Conservation (phyloP, 768 basidiomycete genomes). For the Mycena sanguinolenta region DNA sequence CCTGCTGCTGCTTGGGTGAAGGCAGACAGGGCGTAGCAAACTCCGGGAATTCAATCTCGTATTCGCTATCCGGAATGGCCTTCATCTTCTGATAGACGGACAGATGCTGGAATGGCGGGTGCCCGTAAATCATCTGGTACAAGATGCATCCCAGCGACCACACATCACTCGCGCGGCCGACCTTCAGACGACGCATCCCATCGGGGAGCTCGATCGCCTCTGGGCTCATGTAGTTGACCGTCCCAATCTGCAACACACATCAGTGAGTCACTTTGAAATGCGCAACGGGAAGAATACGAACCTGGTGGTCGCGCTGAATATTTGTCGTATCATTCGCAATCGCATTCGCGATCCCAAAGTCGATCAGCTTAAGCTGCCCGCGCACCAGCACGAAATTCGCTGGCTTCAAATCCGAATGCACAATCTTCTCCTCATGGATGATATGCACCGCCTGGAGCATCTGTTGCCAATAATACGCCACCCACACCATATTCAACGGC, state of each 20-base stretch:
- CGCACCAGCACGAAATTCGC: constrained; percentile 98
- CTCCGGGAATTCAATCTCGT: constrained; percentile 88
- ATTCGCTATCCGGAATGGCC: constrained; percentile 85
- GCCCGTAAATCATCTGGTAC: constrained; percentile 98
- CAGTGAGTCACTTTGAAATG: constrained; percentile 6
- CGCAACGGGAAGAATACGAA: constrained; percentile 44
- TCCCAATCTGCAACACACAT: constrained; percentile 77
- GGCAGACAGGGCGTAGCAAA: constrained; percentile 69
- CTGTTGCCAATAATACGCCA: constrained; percentile 98
- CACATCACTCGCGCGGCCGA: constrained; percentile 95
- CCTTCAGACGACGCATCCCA: constrained; percentile 90
- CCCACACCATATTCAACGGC: constrained; percentile 91
- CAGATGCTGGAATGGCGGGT: constrained; percentile 91
- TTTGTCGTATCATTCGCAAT: constrained; percentile 99
- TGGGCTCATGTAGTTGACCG: constrained; percentile 99
- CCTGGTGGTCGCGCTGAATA: constrained; percentile 96
- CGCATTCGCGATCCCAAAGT: constrained; percentile 99
- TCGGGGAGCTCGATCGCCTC: constrained; percentile 94
- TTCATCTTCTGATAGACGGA: constrained; percentile 92
- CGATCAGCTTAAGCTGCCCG: constrained; percentile 96
- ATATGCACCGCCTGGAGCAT: constrained; percentile 99
- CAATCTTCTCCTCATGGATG: constrained; percentile 98
- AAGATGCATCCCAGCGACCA: constrained; percentile 99
- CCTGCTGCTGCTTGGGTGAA: constrained; percentile 48
- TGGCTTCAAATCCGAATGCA: constrained; percentile 98